Conservation (phyloP, 2,329 filamentous ascomycete species). For the Tetracladium maxilliforme region DNA sequence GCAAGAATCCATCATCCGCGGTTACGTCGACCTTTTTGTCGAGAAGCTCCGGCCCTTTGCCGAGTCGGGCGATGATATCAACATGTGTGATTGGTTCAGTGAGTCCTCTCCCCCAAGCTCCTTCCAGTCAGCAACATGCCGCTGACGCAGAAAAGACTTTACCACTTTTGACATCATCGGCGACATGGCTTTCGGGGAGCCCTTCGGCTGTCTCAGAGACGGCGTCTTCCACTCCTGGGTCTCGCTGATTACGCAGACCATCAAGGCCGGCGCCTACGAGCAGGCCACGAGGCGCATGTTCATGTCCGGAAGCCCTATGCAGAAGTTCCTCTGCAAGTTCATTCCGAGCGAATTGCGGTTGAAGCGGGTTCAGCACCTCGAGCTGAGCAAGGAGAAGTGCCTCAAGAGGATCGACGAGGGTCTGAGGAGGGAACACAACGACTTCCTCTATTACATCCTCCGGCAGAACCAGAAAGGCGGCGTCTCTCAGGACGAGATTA, state of each 20-base stretch:
- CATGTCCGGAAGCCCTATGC: conserved; percentile 9
- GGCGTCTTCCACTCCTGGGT: conserved; percentile 15
- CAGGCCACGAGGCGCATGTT: conserved; percentile 14
- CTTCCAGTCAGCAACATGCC: too few relatives aligned
- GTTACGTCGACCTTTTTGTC: conserved; percentile 13
- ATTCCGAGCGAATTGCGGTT: conserved; percentile 12
- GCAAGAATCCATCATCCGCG: conserved; percentile 16
- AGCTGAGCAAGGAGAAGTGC: conserved; percentile 19
- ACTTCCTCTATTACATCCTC: conserved; percentile 22
- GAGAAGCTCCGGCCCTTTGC: conserved; percentile 9
- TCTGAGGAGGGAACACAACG: conserved; percentile 13
- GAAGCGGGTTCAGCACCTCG: conserved; percentile 16
- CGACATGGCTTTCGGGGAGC: conserved; percentile 16
- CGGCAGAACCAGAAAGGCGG: conserved; percentile 19
- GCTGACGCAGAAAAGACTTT: too few relatives aligned
- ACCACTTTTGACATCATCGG: conserved; percentile 13
- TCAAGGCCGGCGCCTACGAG: conserved; percentile 18
- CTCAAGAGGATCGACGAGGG: conserved; percentile 12
- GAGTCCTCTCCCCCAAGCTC: too few relatives aligned
- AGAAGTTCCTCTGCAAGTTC: conserved; percentile 11
- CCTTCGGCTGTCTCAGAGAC: conserved; percentile 13
- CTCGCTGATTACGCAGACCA: conserved; percentile 7
- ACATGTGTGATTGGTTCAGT: conserved; percentile 13
- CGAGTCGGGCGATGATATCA: conserved; percentile 12
- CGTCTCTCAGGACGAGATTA: conserved; percentile 16